Percentiles rank a stretch among this genome's conserved stretches.
These are phyloP conservation scores for Striga asiatica DNA, from an alignment of 257 asterid genomes.

Conservation along the genomic window DNA sequence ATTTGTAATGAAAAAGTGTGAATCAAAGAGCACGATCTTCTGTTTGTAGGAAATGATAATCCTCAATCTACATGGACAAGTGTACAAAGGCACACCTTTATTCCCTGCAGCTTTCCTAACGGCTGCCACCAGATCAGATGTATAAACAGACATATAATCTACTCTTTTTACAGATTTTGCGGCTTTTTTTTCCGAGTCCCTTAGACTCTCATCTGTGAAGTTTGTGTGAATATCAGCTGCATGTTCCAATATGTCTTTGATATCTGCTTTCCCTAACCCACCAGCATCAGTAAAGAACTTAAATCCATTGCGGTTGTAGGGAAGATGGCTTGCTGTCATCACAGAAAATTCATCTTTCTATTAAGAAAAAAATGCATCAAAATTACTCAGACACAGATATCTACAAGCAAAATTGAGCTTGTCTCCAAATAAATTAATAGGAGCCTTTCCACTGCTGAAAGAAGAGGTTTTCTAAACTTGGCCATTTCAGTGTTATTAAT, in stretches of 20 bases:
- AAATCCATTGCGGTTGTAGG: conserved; percentile 92
- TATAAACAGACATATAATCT: conserved; percentile 77
- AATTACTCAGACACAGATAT: background rate
- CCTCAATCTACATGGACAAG: background rate
- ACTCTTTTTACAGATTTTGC: conserved; percentile 49
- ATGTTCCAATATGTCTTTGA: conserved; percentile 86
- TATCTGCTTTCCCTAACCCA: conserved; percentile 93
- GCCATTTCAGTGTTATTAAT: background rate
- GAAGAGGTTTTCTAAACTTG: too few relatives aligned
- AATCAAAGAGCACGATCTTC: too few relatives aligned
- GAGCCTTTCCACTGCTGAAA: too few relatives aligned
- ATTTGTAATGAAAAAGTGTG: background rate
- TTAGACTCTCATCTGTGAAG: conserved; percentile 44
- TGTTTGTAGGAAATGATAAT: background rate
- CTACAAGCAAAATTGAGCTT: background rate
- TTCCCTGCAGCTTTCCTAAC: conserved; percentile 90
- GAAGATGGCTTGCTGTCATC: conserved; percentile 95
- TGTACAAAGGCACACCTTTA: conserved; percentile 35
- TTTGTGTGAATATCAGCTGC: conserved; percentile 56
- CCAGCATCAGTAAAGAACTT: conserved; percentile 88
- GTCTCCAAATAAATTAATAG: too few relatives aligned
- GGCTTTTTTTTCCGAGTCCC: conserved; percentile 32
- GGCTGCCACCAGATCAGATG: conserved; percentile 91
- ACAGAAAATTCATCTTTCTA: conserved; percentile 2
- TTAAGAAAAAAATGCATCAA: background rate